These are phyloP conservation scores for Hypholoma fasciculare DNA, from an alignment of 768 basidiomycete genomes.

Conservation along the genomic window DNA sequence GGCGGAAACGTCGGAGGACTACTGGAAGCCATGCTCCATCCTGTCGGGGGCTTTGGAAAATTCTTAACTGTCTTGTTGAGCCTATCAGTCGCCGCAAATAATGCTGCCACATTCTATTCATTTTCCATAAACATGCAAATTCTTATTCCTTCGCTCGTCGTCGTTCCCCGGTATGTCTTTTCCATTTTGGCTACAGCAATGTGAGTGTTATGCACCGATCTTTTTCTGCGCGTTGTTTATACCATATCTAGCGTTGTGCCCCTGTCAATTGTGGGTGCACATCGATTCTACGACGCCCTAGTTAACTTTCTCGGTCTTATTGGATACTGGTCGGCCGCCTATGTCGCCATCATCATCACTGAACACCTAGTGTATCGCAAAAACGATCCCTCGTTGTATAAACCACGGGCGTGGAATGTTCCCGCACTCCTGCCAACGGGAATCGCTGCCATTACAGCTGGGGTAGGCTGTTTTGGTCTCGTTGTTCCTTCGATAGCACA, in stretches of 20 bases:
- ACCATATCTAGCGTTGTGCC: conserved; percentile 56
- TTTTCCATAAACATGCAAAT: conserved; percentile 74
- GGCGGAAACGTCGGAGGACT: conserved; percentile 69
- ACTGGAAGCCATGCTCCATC: conserved; percentile 69
- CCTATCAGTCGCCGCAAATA: conserved; percentile 80
- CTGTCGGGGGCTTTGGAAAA: conserved; percentile 71
- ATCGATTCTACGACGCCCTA: conserved; percentile 69
- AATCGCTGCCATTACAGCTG: conserved; percentile 60
- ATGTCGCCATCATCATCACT: conserved; percentile 57
- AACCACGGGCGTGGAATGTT: conserved; percentile 56
- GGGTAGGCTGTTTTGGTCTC: conserved; percentile 52
- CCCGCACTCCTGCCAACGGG: conserved; percentile 63
- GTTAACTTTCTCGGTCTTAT: conserved; percentile 75
- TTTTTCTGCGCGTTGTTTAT: neutral
- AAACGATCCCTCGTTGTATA: conserved; percentile 52
- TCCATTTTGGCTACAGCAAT: conserved; percentile 71
- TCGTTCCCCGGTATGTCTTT: conserved; percentile 76
- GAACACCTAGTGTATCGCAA: conserved; percentile 73
- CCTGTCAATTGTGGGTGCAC: conserved; percentile 72
- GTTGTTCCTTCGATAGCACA: conserved; percentile 73
- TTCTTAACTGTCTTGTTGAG: conserved; percentile 81
- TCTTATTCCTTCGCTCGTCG: conserved; percentile 54
- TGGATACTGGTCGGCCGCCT: conserved; percentile 69
- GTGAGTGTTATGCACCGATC: conserved; percentile 38
- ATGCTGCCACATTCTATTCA: conserved; percentile 83